These are phyloP conservation scores for Phytophthora litchii DNA, from an alignment of 352 stramenopile species.

Conservation along the genomic window DNA sequence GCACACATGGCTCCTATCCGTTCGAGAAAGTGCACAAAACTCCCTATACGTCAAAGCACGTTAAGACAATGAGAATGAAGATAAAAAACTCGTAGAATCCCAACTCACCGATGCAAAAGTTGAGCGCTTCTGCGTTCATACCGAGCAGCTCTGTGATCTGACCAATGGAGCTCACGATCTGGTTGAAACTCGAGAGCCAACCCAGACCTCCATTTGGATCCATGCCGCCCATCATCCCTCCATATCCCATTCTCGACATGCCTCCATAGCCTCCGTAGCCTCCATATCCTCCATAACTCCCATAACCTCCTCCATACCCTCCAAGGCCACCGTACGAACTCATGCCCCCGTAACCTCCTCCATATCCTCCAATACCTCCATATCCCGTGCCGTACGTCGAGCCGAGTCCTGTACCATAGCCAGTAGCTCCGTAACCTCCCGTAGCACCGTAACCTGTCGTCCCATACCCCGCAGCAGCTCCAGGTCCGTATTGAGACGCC, in stretches of 20 bases:
- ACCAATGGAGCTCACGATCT: conserved; percentile 71
- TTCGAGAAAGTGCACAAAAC: conserved; percentile 87
- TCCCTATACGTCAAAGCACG: conserved; percentile 36
- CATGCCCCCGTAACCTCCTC: conserved; percentile 41
- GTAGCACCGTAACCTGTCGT: conserved; percentile 29
- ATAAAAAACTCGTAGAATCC: neutral
- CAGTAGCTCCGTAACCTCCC: conserved; percentile 32
- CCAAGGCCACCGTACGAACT: conserved; percentile 43
- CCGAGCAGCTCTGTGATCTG: conserved; percentile 80
- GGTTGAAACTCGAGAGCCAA: conserved; percentile 72
- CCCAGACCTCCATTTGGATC: conserved; percentile 58
- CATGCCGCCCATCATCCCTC: conserved; percentile 43
- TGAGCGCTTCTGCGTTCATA: conserved; percentile 78
- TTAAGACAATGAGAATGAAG: conserved; percentile 4
- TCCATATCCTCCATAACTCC: conserved; percentile 41
- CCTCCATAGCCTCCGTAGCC: conserved; percentile 45
- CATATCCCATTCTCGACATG: conserved; percentile 43
- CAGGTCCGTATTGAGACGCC: conserved; percentile 21
- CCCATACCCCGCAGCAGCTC: conserved; percentile 25
- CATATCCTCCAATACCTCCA: conserved; percentile 35
- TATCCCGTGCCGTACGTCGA: conserved; percentile 40
- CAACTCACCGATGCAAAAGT: conserved; percentile 69
- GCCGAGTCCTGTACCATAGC: conserved; percentile 24
- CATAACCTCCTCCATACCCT: conserved; percentile 38
- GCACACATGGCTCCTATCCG: conserved; percentile 80